Evolutionary conservation across 2,329 filamentous ascomycete genomes (phyloP).

Genomic region (Myriosclerotinia scirpicola): DNA sequence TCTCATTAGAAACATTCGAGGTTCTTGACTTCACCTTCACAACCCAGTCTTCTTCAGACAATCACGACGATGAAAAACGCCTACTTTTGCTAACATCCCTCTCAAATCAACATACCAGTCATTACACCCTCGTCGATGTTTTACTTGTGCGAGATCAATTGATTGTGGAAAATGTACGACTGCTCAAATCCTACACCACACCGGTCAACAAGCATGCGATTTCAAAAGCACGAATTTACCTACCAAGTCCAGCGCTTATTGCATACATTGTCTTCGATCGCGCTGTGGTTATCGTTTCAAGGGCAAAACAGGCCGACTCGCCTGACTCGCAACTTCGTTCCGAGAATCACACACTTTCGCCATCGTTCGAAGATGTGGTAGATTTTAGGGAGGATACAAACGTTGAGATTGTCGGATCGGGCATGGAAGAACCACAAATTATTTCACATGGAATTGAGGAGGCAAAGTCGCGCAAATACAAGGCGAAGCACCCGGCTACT

Average conservation of each 20-base stretch:
- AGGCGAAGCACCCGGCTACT: constrained; percentile 61
- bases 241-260: constrained; percentile 76
- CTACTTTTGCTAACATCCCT: constrained; percentile 63
- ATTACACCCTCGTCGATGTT: constrained; percentile 76
- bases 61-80: constrained; percentile 53
- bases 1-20: constrained; percentile 62
- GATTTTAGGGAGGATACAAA: constrained; percentile 69
- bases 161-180: constrained; percentile 65
- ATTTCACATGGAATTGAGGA: constrained; percentile 47
- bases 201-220: constrained; percentile 44
- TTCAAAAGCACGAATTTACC: constrained; percentile 65
- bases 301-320: constrained; percentile 64
- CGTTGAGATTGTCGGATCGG: constrained; percentile 63
- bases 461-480: constrained; percentile 51
- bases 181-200: constrained; percentile 64
- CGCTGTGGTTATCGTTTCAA: constrained; percentile 74
- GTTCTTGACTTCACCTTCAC: constrained; percentile 78
- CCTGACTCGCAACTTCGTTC: constrained; percentile 74
- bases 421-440: constrained; percentile 58
- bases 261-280: constrained; percentile 80
- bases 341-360: constrained; percentile 61
- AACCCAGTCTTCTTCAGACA: constrained; percentile 51
- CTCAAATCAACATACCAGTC: constrained; percentile 52
- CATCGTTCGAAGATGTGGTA: constrained; percentile 82
- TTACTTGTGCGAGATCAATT: constrained; percentile 55